A percentile compares a stretch with the other conserved stretches of the same genome.
Conservation (phyloP, 2,329 filamentous ascomycete genomes). For the Phaeoacremonium minimum region DNA sequence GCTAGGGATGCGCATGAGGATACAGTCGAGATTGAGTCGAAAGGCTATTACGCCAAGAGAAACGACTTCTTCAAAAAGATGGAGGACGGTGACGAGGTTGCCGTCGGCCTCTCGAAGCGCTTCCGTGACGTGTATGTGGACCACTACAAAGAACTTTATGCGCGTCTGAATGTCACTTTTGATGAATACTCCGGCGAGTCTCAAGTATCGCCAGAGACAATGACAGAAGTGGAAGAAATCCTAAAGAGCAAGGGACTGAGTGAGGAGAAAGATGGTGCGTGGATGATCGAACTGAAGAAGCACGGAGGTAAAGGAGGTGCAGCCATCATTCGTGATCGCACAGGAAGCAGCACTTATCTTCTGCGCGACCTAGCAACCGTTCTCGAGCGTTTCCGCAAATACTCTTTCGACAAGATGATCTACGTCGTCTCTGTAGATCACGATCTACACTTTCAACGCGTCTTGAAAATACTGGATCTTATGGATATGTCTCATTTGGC, state of each 20-base stretch:
- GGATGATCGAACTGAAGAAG: conserved; percentile 66
- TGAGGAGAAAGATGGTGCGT: conserved; percentile 61
- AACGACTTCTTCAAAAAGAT: conserved; percentile 60
- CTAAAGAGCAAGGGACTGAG: conserved; percentile 57
- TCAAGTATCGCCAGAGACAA: conserved; percentile 43
- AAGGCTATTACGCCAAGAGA: conserved; percentile 43
- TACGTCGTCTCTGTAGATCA: conserved; percentile 32
- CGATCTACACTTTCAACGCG: conserved; percentile 25
- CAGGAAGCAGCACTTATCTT: conserved; percentile 62
- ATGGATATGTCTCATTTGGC: conserved; percentile 27
- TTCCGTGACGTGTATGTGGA: conserved; percentile 57
- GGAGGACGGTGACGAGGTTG: conserved; percentile 54
- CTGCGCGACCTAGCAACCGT: conserved; percentile 66
- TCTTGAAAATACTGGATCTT: conserved; percentile 27
- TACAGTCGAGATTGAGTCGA: conserved; percentile 35
- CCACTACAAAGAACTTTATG: conserved; percentile 54
- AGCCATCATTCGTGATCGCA: conserved; percentile 60
- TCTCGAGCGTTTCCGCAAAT: conserved; percentile 54
- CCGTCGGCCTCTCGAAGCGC: conserved; percentile 51
- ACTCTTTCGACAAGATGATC: conserved; percentile 31
- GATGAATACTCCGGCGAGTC: conserved; percentile 67
- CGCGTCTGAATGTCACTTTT: conserved; percentile 56
- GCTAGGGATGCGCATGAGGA: conserved; percentile 41
- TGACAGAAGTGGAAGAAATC: conserved; percentile 53
- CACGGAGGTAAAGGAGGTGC: conserved; percentile 64